Conservation (phyloP, 768 basidiomycete species). For the Filobasidium floriforme region DNA sequence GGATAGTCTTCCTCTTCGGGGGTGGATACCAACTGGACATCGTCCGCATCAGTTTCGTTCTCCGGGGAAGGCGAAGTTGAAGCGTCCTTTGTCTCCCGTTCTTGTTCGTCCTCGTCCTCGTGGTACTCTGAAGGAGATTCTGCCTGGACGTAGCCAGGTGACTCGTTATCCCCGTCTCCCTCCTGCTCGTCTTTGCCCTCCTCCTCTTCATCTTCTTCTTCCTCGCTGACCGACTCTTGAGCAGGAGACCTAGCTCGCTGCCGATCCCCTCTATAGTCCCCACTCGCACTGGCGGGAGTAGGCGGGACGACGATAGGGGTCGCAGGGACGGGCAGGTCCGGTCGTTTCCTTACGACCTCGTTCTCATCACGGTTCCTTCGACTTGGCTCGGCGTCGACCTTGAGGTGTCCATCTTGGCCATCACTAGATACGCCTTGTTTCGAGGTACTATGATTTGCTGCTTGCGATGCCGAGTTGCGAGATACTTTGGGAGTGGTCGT, state of each 20-base stretch:
- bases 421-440: neutral
- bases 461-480: neutral
- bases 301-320: slow-evolving; percentile 5
- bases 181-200: too few relatives aligned
- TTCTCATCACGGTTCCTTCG: neutral
- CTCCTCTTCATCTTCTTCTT: neutral
- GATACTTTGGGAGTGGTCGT: neutral
- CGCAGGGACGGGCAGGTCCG: slow-evolving; percentile 1
- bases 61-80: neutral
- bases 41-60: neutral
- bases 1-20: neutral
- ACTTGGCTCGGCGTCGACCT: neutral
- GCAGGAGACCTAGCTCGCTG: too few relatives aligned
- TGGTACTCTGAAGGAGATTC: too few relatives aligned
- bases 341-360: neutral
- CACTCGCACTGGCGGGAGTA: neutral
- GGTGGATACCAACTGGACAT: neutral
- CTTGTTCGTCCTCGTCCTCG: too few relatives aligned
- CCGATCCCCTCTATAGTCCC: neutral
- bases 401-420: neutral
- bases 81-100: too few relatives aligned
- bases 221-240: neutral
- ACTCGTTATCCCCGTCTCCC: neutral
- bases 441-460: neutral
- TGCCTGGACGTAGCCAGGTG: neutral